These are phyloP conservation scores for Paecilomyces variotii DNA, from an alignment of 2,329 filamentous ascomycete species.

Conservation along the genomic window DNA sequence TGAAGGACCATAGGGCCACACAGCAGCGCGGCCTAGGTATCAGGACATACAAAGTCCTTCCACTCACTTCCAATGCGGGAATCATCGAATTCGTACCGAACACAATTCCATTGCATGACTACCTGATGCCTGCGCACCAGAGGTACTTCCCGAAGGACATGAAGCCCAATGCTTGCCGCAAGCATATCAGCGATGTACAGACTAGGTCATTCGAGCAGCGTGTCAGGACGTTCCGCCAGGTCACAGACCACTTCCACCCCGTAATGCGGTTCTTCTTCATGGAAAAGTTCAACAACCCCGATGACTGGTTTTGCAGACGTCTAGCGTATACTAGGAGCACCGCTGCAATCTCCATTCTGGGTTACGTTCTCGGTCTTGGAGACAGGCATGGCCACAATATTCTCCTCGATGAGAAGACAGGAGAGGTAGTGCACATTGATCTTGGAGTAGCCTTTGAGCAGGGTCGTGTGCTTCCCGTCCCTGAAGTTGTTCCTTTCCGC, in stretches of 20 bases:
- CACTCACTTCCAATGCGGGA: constrained; percentile 73
- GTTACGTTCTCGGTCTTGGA: constrained; percentile 84
- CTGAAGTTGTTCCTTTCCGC: constrained; percentile 91
- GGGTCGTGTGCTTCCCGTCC: constrained; percentile 87
- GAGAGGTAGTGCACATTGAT: constrained; percentile 95
- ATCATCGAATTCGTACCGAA: constrained; percentile 96
- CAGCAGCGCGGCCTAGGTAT: constrained; percentile 84
- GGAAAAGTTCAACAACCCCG: constrained; percentile 85
- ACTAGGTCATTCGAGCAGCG: constrained; percentile 61
- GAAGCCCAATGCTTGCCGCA: constrained; percentile 67
- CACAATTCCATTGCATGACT: constrained; percentile 86
- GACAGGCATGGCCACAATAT: constrained; percentile 98
- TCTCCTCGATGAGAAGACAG: constrained; percentile 76
- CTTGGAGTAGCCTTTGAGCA: constrained; percentile 96
- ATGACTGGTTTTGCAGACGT: constrained; percentile 88
- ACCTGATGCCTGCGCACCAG: constrained; percentile 82
- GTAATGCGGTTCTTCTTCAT: constrained; percentile 97
- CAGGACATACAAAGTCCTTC: constrained; percentile 93
- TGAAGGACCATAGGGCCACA: constrained; percentile 78
- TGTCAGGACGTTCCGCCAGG: constrained; percentile 65
- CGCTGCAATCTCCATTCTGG: constrained; percentile 89
- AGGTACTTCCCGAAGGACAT: constrained; percentile 78
- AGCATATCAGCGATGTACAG: constrained; percentile 68
- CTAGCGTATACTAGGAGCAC: constrained; percentile 89
- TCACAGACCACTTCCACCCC: constrained; percentile 76